phyloP scores from a whole-genome alignment of 2,329 filamentous ascomycete species.

The Zymoseptoria pseudotritici region DNA sequence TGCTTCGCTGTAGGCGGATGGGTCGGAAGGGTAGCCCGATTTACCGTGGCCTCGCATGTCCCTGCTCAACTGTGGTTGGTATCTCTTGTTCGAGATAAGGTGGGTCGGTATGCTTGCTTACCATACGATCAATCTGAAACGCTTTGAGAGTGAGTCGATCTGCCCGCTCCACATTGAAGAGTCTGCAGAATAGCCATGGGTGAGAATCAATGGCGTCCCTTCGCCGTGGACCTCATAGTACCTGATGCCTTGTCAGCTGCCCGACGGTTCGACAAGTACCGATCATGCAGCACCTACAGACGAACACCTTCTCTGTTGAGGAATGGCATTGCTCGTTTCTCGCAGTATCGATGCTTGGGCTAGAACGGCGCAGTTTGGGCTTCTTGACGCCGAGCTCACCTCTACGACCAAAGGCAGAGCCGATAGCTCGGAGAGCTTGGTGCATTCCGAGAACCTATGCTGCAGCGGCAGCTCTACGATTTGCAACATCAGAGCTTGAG shows the following conservation, averaged over 20 bases:
- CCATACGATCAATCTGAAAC: constrained; percentile 21
- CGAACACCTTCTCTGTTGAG: constrained; percentile 14
- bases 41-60: constrained; percentile 25
- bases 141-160: constrained; percentile 12
- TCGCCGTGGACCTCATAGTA: constrained; percentile 3
- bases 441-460: too few relatives aligned
- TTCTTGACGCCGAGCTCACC: too few relatives aligned
- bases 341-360: neutral
- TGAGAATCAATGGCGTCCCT: constrained; percentile 17
- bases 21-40: constrained; percentile 17
- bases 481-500: too few relatives aligned
- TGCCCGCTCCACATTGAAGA: constrained; percentile 24
- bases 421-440: too few relatives aligned
- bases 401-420: too few relatives aligned
- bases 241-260: constrained; percentile 18
- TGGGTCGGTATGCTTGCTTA: neutral
- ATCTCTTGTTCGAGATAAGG: neutral
- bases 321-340: constrained; percentile 6
- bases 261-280: neutral
- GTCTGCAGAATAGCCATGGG: constrained; percentile 25
- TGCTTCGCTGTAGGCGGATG: constrained; percentile 18
- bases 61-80: neutral
- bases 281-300: constrained; percentile 8
- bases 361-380: neutral
- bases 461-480: too few relatives aligned